Evolutionary conservation across 495 filamentous ascomycete genomes (phyloP).

Genomic region (Daldinia bambusicola): DNA sequence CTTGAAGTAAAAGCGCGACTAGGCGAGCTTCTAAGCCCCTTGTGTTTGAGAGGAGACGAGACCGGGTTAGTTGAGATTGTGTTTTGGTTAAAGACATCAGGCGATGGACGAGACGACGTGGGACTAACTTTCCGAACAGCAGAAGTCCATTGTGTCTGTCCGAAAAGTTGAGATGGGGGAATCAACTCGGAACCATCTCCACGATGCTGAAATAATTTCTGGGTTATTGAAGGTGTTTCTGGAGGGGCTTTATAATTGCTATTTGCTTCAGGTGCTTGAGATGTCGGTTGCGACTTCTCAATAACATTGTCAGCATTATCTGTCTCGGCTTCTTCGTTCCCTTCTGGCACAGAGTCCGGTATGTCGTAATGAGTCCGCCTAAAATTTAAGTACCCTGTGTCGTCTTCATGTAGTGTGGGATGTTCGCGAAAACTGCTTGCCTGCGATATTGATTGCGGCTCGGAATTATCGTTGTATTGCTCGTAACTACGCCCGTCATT

Average conservation of each 20-base stretch:
- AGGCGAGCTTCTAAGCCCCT: constrained; percentile 54
- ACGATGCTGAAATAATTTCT: constrained; percentile 54
- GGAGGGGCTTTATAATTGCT: constrained; percentile 37
- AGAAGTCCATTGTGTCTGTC: constrained; percentile 57
- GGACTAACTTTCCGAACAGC: constrained; percentile 55
- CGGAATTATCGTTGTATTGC: constrained; percentile 42
- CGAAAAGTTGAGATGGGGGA: constrained; percentile 57
- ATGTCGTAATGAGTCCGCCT: constrained; percentile 38
- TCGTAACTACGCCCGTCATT: constrained; percentile 60
- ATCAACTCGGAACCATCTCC: constrained; percentile 50
- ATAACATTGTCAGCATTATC: background rate
- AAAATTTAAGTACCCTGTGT: constrained; percentile 53
- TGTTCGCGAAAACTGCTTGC: constrained; percentile 39
- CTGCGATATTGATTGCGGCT: constrained; percentile 33
- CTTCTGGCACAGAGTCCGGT: constrained; percentile 33
- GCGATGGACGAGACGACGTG: constrained; percentile 62
- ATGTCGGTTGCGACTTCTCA: constrained; percentile 24
- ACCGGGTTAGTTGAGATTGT: constrained; percentile 52
- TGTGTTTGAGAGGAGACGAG: constrained; percentile 58
- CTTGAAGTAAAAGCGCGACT: constrained; percentile 48
- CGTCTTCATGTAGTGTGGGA: constrained; percentile 47
- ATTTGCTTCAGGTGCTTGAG: constrained; percentile 21
- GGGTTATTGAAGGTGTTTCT: constrained; percentile 56
- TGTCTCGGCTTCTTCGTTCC: constrained; percentile 13
- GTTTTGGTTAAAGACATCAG: constrained; percentile 51